These are phyloP conservation scores for Ogataea hybrid DNA, from an alignment of 1,139 yeast genomes.

Conservation along the genomic window DNA sequence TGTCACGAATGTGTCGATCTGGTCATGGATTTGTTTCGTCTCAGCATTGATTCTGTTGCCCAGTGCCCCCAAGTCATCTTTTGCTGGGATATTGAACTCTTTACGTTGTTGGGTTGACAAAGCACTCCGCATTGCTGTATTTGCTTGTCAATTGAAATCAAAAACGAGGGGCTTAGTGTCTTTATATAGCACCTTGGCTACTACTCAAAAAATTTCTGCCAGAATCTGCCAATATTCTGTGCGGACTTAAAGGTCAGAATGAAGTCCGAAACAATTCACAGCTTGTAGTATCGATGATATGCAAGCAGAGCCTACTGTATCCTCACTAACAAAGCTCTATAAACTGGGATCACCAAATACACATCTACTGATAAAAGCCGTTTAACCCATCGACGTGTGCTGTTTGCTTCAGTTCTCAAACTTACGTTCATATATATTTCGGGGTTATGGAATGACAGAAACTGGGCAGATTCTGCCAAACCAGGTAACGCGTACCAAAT, in stretches of 20 bases:
- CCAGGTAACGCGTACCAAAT: not conserved
- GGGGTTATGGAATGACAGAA: not conserved
- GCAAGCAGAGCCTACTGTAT: too few species aligned
- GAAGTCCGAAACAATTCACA: not conserved
- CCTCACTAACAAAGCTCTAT: too few species aligned
- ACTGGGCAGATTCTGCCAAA: constrained; percentile 5
- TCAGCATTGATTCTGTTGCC: constrained; percentile 75
- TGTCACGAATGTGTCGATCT: constrained; percentile 66
- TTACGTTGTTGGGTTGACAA: constrained; percentile 33
- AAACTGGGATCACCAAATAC: too few species aligned
- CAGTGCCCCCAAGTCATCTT: constrained; percentile 74
- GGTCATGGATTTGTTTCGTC: constrained; percentile 65
- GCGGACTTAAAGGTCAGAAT: constrained; percentile 4
- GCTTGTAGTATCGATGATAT: not conserved
- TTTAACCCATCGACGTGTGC: too few species aligned
- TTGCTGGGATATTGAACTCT: constrained; percentile 68
- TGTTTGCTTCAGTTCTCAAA: too few species aligned
- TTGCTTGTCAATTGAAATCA: not conserved
- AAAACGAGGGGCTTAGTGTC: too few species aligned
- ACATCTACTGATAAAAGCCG: too few species aligned
- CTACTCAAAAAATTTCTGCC: constrained; percentile 10
- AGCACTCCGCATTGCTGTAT: constrained; percentile 2
- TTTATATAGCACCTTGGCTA: too few species aligned
- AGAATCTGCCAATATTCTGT: constrained; percentile 17
- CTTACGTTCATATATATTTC: not conserved